Evolutionary conservation across 1,284 basidiomycete genomes (phyloP).

Genomic region (Cerioporus squamosus): DNA sequence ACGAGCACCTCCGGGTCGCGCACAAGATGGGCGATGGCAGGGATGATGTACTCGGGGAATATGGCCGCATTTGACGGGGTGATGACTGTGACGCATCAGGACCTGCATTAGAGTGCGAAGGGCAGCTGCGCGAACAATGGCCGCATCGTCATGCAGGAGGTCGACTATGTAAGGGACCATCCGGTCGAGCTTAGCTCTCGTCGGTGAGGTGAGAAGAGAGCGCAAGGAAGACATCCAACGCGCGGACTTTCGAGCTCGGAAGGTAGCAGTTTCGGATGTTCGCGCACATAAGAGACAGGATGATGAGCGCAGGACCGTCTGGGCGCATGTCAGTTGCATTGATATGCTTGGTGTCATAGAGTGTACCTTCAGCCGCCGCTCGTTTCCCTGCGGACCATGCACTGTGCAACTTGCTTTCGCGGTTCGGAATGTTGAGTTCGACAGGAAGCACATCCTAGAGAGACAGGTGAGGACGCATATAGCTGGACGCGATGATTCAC

Average conservation of each 20-base stretch:
- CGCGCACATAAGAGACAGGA: slow-evolving; percentile 86
- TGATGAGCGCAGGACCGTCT: slow-evolving; percentile 83
- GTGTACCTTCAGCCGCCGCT: slow-evolving; percentile 66
- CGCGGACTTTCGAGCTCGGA: slow-evolving; percentile 86
- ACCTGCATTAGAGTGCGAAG: slow-evolving; percentile 85
- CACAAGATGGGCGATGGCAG: slow-evolving; percentile 83
- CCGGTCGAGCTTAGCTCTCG: slow-evolving; percentile 94
- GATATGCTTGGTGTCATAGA: slow-evolving; percentile 7
- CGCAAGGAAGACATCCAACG: slow-evolving; percentile 88
- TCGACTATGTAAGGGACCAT: slow-evolving; percentile 93
- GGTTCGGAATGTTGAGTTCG: slow-evolving; percentile 74
- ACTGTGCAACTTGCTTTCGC: slow-evolving; percentile 56
- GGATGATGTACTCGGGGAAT: slow-evolving; percentile 95
- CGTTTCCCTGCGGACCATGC: slow-evolving; percentile 46
- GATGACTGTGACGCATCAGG: slow-evolving; percentile 84
- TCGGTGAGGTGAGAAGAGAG: slow-evolving; percentile 86
- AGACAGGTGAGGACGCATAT: too few relatives aligned
- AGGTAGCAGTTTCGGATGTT: slow-evolving; percentile 90
- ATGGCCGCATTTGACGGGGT: slow-evolving; percentile 89
- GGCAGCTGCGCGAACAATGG: slow-evolving; percentile 80
- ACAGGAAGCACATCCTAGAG: slow-evolving; percentile 79
- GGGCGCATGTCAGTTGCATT: background rate
- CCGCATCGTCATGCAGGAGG: slow-evolving; percentile 84
- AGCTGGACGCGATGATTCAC: too few relatives aligned
- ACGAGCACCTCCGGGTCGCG: slow-evolving; percentile 89